Conservation (phyloP, 495 filamentous ascomycete genomes). For the Xylaria palmicola region DNA sequence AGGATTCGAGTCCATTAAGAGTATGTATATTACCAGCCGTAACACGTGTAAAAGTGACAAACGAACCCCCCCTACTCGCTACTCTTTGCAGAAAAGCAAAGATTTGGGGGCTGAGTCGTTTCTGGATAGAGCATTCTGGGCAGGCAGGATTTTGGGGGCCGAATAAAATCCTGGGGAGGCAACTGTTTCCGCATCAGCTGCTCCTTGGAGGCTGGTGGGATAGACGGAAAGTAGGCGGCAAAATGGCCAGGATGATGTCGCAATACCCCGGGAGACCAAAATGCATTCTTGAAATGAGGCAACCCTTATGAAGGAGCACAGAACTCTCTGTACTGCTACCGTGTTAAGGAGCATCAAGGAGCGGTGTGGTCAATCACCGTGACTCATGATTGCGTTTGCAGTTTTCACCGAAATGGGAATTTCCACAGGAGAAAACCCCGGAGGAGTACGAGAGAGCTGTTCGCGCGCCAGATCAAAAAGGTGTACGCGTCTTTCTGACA, state of each 20-base stretch:
- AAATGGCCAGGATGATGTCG: neutral
- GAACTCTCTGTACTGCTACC: neutral
- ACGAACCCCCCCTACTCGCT: neutral
- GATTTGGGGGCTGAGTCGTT: neutral
- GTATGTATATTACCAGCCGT: neutral
- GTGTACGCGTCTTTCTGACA: too few species aligned
- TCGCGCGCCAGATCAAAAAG: neutral
- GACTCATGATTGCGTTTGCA: neutral
- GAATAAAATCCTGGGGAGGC: neutral
- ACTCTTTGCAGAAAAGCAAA: neutral
- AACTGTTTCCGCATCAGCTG: neutral
- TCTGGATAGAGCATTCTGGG: neutral
- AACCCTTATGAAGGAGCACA: neutral
- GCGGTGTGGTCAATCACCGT: neutral
- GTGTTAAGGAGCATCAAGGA: neutral
- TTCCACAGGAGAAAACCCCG: too few species aligned
- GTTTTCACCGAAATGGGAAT: too few species aligned
- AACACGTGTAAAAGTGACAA: neutral
- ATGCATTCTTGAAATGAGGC: neutral
- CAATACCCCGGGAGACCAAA: neutral
- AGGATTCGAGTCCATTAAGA: neutral
- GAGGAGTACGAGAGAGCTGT: too few species aligned
- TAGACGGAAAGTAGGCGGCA: neutral
- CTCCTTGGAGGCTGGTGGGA: neutral
- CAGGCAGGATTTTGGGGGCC: neutral